Evolutionary conservation across 2,329 filamentous ascomycete species (phyloP), one percentile per base, ranked within the genome.

Genomic region (Cryoendolithus antarcticus): DNA sequence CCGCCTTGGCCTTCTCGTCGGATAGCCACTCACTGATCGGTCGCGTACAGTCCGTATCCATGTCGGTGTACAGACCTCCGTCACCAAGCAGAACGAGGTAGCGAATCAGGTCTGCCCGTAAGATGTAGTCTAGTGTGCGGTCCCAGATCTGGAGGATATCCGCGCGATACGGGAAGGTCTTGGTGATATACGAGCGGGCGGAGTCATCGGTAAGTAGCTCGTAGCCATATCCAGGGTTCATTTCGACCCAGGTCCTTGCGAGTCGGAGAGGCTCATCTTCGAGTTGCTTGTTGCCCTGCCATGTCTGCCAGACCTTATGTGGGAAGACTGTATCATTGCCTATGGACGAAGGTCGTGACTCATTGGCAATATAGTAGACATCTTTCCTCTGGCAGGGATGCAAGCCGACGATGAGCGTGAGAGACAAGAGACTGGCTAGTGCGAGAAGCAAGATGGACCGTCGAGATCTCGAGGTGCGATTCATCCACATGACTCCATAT

Each of bases 1-100:
- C 38, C 5, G 21, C 32, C 9, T 36, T 40, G 11, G 28, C 28
- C 9, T 39, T 24, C 15, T 45, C 30, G 13, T 28, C n/a, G 10
- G 45, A 42, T 10, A 47, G 41, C 48, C 48, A 50, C 9, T 41
- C 34, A 15, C 44, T 35, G 13, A 47, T 43, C 6, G 44, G 43
- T 24, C 39, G 33, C 10, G 34, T 30, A 35, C 46, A 47, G 9
- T 40, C 42, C 9, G 43, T 46, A 36, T 50, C 48, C n/a, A 49
- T 43, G 29, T 50, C 48, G n/a, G 37, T 24, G 38, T 50, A 50
- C 2, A 44, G 38, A 27, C 48, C 48, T 24, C 48, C 46, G 8
- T 50, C 46, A 4, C 39, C 40, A 5, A 45, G 39, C 6, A 50
- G 35, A 6, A 41, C 37, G 30, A 50, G 29, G 29, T 50, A 50